A percentile compares a stretch with the other conserved stretches of the same genome.
These are phyloP conservation scores for Neofusicoccum kwambonambiense DNA, from an alignment of 2,329 filamentous ascomycete species.

Conservation along the genomic window DNA sequence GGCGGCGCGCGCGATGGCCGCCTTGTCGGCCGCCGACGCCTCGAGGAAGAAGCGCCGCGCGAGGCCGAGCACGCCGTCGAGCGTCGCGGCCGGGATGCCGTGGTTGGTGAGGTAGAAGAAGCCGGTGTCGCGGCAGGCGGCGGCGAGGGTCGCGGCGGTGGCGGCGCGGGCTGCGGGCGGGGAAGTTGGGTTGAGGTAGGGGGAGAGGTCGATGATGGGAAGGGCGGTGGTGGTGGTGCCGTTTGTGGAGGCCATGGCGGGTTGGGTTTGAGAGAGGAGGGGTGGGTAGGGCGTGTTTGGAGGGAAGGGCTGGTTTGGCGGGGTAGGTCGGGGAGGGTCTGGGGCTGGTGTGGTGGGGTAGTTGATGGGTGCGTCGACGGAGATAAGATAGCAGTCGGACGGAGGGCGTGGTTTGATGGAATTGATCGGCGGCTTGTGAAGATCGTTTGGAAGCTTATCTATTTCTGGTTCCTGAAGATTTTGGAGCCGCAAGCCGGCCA, in stretches of 20 bases:
- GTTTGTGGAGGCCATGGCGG: background rate
- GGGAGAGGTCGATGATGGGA: slow-evolving; percentile 43
- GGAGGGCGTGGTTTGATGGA: background rate
- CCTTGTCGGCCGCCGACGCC: slow-evolving; percentile 29
- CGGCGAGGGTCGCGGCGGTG: slow-evolving; percentile 33
- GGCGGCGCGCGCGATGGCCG: slow-evolving; percentile 33
- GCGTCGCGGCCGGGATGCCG: slow-evolving; percentile 33
- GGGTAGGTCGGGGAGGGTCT: background rate
- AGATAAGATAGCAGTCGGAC: background rate
- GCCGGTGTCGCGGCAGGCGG: slow-evolving; percentile 40
- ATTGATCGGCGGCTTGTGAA: background rate
- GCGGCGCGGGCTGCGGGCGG: slow-evolving; percentile 22
- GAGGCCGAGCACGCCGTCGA: slow-evolving; percentile 31
- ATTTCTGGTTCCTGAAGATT: background rate
- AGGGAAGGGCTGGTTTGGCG: background rate
- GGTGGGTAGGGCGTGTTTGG: background rate
- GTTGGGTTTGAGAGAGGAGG: background rate
- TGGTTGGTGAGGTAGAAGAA: slow-evolving; percentile 47
- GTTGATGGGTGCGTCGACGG: background rate
- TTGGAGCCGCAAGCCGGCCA: too few relatives aligned
- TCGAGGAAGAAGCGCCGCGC: slow-evolving; percentile 36
- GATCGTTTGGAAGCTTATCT: background rate
- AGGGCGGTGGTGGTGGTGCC: slow-evolving; percentile 24
- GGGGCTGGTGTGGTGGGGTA: background rate
- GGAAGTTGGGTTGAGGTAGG: slow-evolving; percentile 31